A percentile compares a stretch with the other conserved stretches of the same genome.
These are phyloP conservation scores for Volvariella surrecta DNA, from an alignment of 1,284 basidiomycete species.

Conservation along the genomic window DNA sequence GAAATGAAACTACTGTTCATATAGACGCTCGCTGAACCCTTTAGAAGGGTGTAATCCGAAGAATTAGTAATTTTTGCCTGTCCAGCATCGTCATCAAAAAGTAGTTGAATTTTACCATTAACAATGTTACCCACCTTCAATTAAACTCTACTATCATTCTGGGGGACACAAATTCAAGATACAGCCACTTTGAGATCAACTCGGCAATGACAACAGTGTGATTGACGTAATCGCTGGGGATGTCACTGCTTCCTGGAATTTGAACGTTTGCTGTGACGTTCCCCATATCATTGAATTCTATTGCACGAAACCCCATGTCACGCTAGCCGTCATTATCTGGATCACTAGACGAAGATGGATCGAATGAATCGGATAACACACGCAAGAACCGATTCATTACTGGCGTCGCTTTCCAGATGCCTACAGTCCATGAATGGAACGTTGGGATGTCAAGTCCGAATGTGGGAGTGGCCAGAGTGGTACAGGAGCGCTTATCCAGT, in stretches of 20 bases:
- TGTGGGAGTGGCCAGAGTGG: conserved; percentile 16
- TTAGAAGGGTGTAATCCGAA: conserved; percentile 27
- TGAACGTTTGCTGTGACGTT: conserved; percentile 24
- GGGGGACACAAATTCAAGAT: conserved; percentile 26
- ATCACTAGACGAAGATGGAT: too few species aligned
- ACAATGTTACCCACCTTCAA: conserved; percentile 18
- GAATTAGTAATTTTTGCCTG: conserved; percentile 30
- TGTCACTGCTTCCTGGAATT: conserved; percentile 23
- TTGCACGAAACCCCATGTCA: not conserved
- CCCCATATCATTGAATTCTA: conserved; percentile 17
- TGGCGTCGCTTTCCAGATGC: conserved; percentile 3
- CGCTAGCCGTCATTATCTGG: too few species aligned
- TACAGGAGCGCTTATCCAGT: conserved; percentile 17
- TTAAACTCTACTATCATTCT: conserved; percentile 21
- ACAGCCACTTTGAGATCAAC: conserved; percentile 20
- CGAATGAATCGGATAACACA: too few species aligned
- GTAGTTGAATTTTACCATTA: not conserved
- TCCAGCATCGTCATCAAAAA: not conserved
- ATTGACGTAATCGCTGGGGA: conserved; percentile 22
- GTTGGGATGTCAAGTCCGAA: conserved; percentile 12
- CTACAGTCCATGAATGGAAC: conserved; percentile 16
- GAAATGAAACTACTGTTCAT: conserved; percentile 28
- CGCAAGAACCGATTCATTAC: too few species aligned
- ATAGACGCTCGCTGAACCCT: conserved; percentile 24
- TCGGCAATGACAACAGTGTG: conserved; percentile 27